Percentiles rank a stretch among this genome's conserved stretches.
phyloP scores from a whole-genome alignment of 345 rosid species.

The Rubroshorea leprosula region DNA sequence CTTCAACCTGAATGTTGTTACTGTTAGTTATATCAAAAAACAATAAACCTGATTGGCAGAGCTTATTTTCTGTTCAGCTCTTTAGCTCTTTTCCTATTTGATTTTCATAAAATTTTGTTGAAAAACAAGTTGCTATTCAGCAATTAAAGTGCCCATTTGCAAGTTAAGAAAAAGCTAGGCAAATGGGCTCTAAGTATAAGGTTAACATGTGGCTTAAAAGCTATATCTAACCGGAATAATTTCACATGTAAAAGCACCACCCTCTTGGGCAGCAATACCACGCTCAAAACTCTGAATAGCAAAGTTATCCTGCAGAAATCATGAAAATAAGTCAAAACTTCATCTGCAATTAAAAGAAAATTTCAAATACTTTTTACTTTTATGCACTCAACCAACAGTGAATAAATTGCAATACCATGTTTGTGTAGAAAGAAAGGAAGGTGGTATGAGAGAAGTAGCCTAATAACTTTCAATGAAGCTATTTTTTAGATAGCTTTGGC shows the following conservation, averaged over 20 bases:
- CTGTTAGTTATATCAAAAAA: background rate
- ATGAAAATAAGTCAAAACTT: constrained; percentile 15
- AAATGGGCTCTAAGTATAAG: no score
- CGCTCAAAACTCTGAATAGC: constrained; percentile 94
- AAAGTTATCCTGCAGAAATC: constrained; percentile 63
- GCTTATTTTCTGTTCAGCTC: no score
- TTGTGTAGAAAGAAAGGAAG: background rate
- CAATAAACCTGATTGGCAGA: no score
- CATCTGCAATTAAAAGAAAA: background rate
- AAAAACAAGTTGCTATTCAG: no score
- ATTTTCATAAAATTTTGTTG: no score
- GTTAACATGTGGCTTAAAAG: background rate
- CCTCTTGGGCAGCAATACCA: constrained; percentile 88
- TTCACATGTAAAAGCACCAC: constrained; percentile 90
- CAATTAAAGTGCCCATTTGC: no score
- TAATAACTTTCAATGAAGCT: no score
- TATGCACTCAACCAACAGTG: background rate
- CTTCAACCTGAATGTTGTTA: constrained; percentile 60
- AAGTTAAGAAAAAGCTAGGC: no score
- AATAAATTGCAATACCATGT: background rate
- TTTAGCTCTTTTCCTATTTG: no score
- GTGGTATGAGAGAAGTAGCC: background rate
- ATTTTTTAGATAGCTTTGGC: no score
- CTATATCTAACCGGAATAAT: constrained; percentile 62
- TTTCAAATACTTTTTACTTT: background rate